These are phyloP conservation scores for Diplodia sapinea DNA, from an alignment of 2,329 filamentous ascomycete genomes.

Conservation along the genomic window DNA sequence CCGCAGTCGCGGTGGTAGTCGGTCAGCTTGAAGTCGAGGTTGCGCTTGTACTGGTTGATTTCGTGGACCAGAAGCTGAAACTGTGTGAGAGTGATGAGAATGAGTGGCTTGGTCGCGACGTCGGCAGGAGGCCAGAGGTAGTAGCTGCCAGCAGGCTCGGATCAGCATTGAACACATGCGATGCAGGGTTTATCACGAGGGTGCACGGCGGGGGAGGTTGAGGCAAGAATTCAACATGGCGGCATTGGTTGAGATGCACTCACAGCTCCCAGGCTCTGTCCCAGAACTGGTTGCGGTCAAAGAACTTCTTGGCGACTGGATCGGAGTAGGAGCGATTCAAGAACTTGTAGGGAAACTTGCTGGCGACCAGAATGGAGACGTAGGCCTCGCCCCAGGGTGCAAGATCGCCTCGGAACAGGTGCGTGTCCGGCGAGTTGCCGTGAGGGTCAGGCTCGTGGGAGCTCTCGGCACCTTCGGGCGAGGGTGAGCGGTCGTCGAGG, in stretches of 20 bases:
- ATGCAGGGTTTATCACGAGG: not conserved
- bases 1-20: constrained; percentile 56
- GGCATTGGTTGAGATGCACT: constrained; percentile 44
- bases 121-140: constrained; percentile 64
- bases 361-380: constrained; percentile 55
- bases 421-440: not conserved
- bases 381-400: constrained; percentile 38
- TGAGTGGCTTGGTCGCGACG: constrained; percentile 57
- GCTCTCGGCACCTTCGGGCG: not conserved
- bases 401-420: constrained; percentile 12
- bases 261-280: constrained; percentile 77
- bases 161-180: not conserved
- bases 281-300: constrained; percentile 64
- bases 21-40: constrained; percentile 64
- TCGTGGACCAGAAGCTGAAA: constrained; percentile 67
- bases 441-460: constrained; percentile 10
- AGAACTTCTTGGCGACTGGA: constrained; percentile 60
- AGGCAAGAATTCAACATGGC: no score
- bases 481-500: not conserved
- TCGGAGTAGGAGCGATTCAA: constrained; percentile 57
- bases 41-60: constrained; percentile 65
- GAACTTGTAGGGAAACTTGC: constrained; percentile 65
- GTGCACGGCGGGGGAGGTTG: no score
- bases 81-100: constrained; percentile 72
- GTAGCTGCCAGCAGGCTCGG: constrained; percentile 57